Conservation (phyloP, 768 basidiomycete species). For the Xanthoconium stramineum region DNA sequence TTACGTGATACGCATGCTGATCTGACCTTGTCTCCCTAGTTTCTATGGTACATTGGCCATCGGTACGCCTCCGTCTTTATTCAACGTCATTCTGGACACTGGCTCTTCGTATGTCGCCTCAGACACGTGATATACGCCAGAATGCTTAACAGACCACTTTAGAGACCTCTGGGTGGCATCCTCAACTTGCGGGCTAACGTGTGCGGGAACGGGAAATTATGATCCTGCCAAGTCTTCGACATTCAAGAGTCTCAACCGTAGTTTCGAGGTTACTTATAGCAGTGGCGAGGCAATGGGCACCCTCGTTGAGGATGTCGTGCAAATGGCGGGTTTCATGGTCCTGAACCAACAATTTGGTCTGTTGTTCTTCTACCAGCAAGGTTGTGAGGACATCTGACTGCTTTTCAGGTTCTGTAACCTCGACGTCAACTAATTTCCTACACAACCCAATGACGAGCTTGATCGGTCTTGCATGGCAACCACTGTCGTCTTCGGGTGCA, state of each 20-base stretch:
- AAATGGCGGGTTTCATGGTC: slow-evolving; percentile 64
- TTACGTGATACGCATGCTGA: background rate
- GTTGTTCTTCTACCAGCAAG: slow-evolving; percentile 15
- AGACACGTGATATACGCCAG: background rate
- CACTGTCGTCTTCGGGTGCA: slow-evolving; percentile 54
- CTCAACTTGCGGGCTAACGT: slow-evolving; percentile 27
- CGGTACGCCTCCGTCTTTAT: slow-evolving; percentile 45
- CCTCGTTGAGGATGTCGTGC: slow-evolving; percentile 62
- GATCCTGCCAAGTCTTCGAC: slow-evolving; percentile 33
- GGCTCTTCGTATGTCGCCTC: slow-evolving; percentile 35
- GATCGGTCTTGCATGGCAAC: slow-evolving; percentile 66
- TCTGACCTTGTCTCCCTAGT: slow-evolving; percentile 11
- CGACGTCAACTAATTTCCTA: slow-evolving; percentile 38
- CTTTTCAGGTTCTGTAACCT: slow-evolving; percentile 36
- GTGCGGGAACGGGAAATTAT: slow-evolving; percentile 34
- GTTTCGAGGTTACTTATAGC: slow-evolving; percentile 44
- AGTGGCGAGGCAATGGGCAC: slow-evolving; percentile 44
- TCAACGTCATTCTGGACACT: slow-evolving; percentile 52
- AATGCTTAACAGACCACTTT: slow-evolving; percentile 21
- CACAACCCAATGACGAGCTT: slow-evolving; percentile 60
- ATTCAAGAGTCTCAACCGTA: slow-evolving; percentile 31
- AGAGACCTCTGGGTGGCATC: slow-evolving; percentile 52
- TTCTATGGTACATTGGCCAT: slow-evolving; percentile 37
- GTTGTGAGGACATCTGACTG: slow-evolving; percentile 16
- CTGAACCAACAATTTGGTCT: slow-evolving; percentile 53